Evolutionary conservation across 2,329 filamentous ascomycete genomes (phyloP).

Genomic region (Colletotrichum brevisporum): DNA sequence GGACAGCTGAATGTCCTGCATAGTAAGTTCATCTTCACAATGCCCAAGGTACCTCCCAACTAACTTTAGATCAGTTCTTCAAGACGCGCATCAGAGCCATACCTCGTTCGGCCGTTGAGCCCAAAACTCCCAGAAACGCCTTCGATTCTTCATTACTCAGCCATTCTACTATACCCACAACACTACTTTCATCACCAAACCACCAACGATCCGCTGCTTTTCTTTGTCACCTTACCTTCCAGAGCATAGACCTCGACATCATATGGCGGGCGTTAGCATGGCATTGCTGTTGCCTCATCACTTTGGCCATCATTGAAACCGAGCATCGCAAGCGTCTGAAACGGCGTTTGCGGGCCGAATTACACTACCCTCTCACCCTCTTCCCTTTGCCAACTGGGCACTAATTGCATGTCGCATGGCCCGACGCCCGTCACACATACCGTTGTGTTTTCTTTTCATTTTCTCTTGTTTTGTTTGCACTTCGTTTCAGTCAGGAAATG

Average conservation of each 20-base stretch:
- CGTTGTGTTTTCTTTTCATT: slow-evolving; percentile 15
- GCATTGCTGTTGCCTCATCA: slow-evolving; percentile 10
- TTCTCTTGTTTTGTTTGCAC: slow-evolving; percentile 18
- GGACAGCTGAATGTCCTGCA: slow-evolving; percentile 69
- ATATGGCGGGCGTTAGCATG: slow-evolving; percentile 8
- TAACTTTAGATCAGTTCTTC: slow-evolving; percentile 55
- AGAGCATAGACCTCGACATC: slow-evolving; percentile 6
- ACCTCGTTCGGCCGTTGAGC: slow-evolving; percentile 49
- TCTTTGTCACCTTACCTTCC: slow-evolving; percentile 40
- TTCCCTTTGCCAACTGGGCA: slow-evolving; percentile 15
- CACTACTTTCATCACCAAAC: slow-evolving; percentile 10
- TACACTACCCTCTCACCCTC: not conserved
- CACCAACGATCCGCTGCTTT: slow-evolving; percentile 27
- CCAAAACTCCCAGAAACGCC: not conserved
- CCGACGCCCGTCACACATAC: slow-evolving; percentile 21
- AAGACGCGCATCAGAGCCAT: slow-evolving; percentile 57
- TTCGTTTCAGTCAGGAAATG: slow-evolving; percentile 42
- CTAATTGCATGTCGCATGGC: slow-evolving; percentile 34
- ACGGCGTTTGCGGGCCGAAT: not conserved
- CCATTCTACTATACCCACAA: slow-evolving; percentile 35
- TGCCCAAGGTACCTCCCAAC: slow-evolving; percentile 21
- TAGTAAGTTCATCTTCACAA: slow-evolving; percentile 57
- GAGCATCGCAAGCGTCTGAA: slow-evolving; percentile 9
- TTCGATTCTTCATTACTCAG: not conserved
- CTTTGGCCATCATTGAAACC: slow-evolving; percentile 1